phyloP scores from a whole-genome alignment of 2,329 filamentous ascomycete species.

The Orbilia brochopaga region DNA sequence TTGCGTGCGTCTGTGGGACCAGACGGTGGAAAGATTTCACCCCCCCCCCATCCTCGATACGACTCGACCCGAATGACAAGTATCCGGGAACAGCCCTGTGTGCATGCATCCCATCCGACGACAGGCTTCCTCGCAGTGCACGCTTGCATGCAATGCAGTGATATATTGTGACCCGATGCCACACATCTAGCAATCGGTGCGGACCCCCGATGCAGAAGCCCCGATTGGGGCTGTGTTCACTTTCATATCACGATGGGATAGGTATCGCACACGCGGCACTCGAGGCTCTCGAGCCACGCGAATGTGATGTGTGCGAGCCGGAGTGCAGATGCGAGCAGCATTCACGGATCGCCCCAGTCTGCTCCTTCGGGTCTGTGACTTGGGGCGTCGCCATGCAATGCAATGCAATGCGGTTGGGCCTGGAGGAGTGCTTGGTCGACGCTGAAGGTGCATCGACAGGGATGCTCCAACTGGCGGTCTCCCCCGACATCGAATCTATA shows the following conservation, averaged over 20 bases:
- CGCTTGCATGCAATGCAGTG: constrained; percentile 5
- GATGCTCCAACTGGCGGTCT: too few species aligned
- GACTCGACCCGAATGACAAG: constrained; percentile 33
- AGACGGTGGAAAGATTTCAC: not conserved
- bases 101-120: not conserved
- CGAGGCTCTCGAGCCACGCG: constrained; percentile 27
- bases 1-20: not conserved
- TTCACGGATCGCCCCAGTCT: not conserved
- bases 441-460: too few species aligned
- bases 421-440: not conserved
- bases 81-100: constrained; percentile 26
- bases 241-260: not conserved
- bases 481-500: too few species aligned
- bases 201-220: too few species aligned
- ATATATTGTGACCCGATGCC: not conserved
- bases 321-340: not conserved
- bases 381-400: not conserved
- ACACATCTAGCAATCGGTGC: not conserved
- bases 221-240: too few species aligned
- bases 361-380: not conserved
- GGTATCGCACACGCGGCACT: not conserved
- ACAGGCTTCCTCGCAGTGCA: not conserved
- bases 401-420: not conserved
- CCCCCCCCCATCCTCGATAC: not conserved
- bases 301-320: constrained; percentile 22